These are phyloP conservation scores for Cladosporium oxysporum DNA, from an alignment of 2,329 filamentous ascomycete species.

Conservation along the genomic window DNA sequence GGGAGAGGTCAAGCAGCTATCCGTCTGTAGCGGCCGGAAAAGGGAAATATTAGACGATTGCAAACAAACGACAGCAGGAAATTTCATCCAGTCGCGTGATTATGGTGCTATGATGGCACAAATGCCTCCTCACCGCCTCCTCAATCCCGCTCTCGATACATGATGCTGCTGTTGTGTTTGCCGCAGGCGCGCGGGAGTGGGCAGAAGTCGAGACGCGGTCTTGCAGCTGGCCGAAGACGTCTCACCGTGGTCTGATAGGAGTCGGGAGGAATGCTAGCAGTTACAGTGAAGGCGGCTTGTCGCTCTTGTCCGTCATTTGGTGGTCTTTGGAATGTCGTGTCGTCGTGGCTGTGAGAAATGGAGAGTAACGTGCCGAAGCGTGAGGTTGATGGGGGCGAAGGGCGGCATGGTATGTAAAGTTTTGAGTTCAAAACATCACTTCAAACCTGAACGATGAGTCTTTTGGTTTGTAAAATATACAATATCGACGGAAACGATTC, in stretches of 20 bases:
- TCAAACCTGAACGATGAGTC: neutral
- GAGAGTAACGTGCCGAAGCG: neutral
- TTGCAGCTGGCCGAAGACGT: neutral
- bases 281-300: neutral
- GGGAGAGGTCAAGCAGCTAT: neutral
- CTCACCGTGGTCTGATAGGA: neutral
- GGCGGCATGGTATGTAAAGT: neutral
- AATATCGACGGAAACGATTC: neutral
- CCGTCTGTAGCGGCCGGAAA: neutral
- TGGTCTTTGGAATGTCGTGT: neutral
- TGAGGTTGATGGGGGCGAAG: neutral
- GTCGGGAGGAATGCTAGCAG: rapidly evolving
- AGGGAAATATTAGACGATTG: neutral
- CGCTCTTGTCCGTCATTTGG: neutral
- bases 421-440: neutral
- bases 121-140: neutral
- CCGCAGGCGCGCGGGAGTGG: neutral
- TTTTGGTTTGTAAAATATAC: neutral
- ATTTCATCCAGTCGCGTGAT: neutral
- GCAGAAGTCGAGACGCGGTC: neutral
- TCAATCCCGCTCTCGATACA: neutral
- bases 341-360: neutral
- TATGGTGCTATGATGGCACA: neutral
- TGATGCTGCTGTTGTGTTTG: neutral
- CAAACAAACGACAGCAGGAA: neutral